phyloP scores from a whole-genome alignment of 176 grass and related monocot species.

The Cenchrus americanus region DNA sequence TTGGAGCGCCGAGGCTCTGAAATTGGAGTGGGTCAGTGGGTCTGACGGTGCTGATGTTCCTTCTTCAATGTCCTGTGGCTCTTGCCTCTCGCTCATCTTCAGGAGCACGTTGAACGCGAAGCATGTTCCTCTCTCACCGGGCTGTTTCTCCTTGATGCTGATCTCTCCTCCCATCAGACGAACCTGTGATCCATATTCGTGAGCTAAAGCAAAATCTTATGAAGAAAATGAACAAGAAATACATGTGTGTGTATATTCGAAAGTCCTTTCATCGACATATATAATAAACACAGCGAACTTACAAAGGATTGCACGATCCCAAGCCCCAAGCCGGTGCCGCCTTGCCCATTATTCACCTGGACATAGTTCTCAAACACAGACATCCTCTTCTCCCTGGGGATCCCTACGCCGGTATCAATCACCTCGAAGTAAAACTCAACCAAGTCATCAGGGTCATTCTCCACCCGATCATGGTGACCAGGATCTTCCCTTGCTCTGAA shows the following conservation, averaged over 20 bases:
- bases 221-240: not conserved
- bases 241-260: not conserved
- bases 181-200: conserved; percentile 47
- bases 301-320: conserved; percentile 96
- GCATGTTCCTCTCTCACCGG: conserved; percentile 65
- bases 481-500: conserved; percentile 10
- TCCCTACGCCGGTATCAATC: conserved; percentile 73
- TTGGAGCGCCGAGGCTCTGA: conserved; percentile 29
- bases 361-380: conserved; percentile 90
- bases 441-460: conserved; percentile 31
- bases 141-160: conserved; percentile 68
- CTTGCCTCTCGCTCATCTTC: conserved; percentile 41
- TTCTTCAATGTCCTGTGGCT: conserved; percentile 41
- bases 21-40: not conserved
- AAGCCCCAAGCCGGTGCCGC: conserved; percentile 79
- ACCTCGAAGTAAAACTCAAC: conserved; percentile 80
- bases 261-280: not conserved
- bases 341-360: conserved; percentile 70
- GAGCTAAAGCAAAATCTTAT: not conserved
- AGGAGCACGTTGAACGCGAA: conserved; percentile 79
- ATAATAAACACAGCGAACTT: conserved; percentile 7
- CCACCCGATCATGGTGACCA: not conserved
- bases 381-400: conserved; percentile 65
- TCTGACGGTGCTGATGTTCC: not conserved
- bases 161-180: conserved; percentile 92